Percentiles rank a stretch among this genome's conserved stretches.
phyloP scores from a whole-genome alignment of 305 asterid species.

The Fraxinus greggii region DNA sequence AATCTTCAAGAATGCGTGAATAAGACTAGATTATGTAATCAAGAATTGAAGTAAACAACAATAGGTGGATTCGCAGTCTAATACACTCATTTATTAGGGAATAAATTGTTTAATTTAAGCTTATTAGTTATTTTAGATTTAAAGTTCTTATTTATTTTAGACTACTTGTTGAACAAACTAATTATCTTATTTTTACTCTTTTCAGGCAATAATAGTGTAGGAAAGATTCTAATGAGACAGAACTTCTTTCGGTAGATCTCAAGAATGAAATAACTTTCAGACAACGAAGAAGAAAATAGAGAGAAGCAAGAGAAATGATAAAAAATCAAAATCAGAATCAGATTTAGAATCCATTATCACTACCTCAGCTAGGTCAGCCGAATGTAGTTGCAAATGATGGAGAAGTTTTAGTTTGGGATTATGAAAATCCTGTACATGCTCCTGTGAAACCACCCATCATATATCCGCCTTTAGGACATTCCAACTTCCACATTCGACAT shows the following conservation, averaged over 20 bases:
- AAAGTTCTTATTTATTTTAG: not conserved
- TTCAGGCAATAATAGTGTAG: not conserved
- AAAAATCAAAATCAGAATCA: not conserved
- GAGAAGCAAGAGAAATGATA: not conserved
- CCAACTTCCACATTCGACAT: not conserved
- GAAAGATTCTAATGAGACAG: not conserved
- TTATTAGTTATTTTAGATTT: not conserved
- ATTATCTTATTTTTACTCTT: not conserved
- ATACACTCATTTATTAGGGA: not conserved
- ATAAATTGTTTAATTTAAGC: not conserved
- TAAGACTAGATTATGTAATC: too few species aligned
- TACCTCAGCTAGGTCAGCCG: too few species aligned
- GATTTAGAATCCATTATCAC: too few species aligned
- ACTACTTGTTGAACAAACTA: not conserved
- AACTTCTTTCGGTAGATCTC: not conserved
- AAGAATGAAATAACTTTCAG: not conserved
- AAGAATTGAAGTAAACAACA: too few species aligned
- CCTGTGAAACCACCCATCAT: too few species aligned
- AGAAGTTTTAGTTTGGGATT: not conserved
- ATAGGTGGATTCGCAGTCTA: too few species aligned
- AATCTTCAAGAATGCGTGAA: too few species aligned
- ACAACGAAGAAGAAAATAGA: not conserved
- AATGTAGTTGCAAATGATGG: not conserved
- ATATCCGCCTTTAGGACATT: not conserved
- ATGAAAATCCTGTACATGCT: too few species aligned